phyloP scores from a whole-genome alignment of 805 yeast genomes.

The Komagataella pseudopastoris region DNA sequence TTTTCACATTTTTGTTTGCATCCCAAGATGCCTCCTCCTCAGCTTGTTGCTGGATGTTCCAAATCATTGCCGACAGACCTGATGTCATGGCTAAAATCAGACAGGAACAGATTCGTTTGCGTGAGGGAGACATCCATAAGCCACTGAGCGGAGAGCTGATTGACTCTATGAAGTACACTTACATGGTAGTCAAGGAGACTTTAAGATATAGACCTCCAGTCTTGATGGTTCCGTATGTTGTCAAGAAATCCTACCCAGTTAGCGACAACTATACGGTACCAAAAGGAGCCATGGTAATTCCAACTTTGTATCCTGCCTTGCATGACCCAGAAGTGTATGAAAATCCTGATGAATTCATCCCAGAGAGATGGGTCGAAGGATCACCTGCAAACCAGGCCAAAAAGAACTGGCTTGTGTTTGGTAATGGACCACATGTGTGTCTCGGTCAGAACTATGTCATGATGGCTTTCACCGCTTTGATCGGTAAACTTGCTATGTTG shows the following conservation, averaged over 20 bases:
- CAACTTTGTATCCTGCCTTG: constrained; percentile 88
- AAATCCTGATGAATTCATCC: constrained; percentile 86
- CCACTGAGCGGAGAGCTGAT: constrained; percentile 61
- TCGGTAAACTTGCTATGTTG: constrained; percentile 80
- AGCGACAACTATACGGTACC: constrained; percentile 82
- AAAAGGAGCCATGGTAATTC: constrained; percentile 94
- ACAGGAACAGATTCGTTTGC: constrained; percentile 78
- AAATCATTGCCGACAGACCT: constrained; percentile 89
- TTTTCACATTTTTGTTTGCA: constrained; percentile 93
- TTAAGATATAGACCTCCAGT: constrained; percentile 96
- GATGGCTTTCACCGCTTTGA: constrained; percentile 76
- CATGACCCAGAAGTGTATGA: constrained; percentile 97
- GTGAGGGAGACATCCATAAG: constrained; percentile 58
- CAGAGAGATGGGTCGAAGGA: constrained; percentile 89
- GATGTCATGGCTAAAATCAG: constrained; percentile 78
- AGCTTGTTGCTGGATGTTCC: constrained; percentile 96
- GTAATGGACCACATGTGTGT: constrained; percentile 95
- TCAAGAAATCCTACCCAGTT: constrained; percentile 75
- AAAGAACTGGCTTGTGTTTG: constrained; percentile 93
- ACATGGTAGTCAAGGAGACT: constrained; percentile 83
- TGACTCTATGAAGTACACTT: constrained; percentile 78
- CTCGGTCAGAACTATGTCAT: constrained; percentile 89
- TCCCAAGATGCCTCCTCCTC: constrained; percentile 98
- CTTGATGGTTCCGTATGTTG: constrained; percentile 94
- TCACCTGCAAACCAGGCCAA: constrained; percentile 62